A percentile compares a stretch with the other conserved stretches of the same genome.
Evolutionary conservation across 306 rosid species (phyloP).

Genomic region (Aeschynomene evenia): DNA sequence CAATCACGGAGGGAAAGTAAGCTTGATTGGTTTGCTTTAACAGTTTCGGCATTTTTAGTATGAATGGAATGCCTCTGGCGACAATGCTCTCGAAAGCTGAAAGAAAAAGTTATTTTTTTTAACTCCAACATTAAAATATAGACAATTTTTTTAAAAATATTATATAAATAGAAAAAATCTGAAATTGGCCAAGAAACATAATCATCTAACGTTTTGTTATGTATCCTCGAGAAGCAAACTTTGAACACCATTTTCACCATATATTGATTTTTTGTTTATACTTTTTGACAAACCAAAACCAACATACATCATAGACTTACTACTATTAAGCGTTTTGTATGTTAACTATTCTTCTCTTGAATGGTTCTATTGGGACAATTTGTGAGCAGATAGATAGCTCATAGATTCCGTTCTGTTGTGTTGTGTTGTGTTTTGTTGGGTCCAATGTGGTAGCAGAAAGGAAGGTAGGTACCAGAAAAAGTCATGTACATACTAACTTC

Average conservation of each 20-base stretch:
- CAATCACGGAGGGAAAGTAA: constrained; percentile 32
- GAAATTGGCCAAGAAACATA: neutral
- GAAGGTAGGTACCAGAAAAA: neutral
- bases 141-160: no score
- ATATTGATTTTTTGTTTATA: neutral
- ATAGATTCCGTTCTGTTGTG: no score
- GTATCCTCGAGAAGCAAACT: neutral
- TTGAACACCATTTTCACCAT: neutral
- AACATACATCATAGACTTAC: neutral
- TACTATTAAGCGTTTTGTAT: neutral
- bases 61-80: neutral
- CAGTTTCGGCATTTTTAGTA: neutral
- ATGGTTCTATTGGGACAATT: neutral
- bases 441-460: constrained; percentile 10
- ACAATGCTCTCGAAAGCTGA: neutral
- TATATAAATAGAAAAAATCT: neutral
- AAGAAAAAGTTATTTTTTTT: neutral
- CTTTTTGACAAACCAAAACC: neutral
- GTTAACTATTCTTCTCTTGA: neutral
- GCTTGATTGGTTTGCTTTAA: neutral
- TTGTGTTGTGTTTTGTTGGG: no score
- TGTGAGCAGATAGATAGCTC: neutral
- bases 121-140: no score
- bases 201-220: neutral
- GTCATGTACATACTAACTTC: neutral